Base-by-base conservation (phyloP, 2,329 filamentous ascomycete species). In the Aspergillus proliferans region DNA sequence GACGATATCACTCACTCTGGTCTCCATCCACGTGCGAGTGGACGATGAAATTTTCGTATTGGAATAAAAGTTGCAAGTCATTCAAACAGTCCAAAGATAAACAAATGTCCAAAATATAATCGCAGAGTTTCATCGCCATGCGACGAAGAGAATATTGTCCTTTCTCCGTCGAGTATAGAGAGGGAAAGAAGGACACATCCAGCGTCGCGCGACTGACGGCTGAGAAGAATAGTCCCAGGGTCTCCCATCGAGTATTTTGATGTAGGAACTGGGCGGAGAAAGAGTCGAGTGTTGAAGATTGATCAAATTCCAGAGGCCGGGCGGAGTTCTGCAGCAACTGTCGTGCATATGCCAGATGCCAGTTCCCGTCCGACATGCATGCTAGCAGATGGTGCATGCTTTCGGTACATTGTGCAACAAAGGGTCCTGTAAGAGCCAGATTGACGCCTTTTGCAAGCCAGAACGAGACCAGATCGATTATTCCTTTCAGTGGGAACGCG, bases 21-120 rank as follows among this genome's bases (percentile, higher is more conserved):
- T 74, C 72, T 7, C 73, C 72, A 50, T 73, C 64, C 1, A 73
- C 65, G 30, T 69, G 64, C 0, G 72, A 71, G 48, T 74, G 71
- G 1, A 72, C 56, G n/a, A 75, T 74, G 33, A 71, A 75, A 22
- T 73, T 74, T 47, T 76, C 73, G 43, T 75, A 76, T 47, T 76
- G 73, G 4, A 75, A 51, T 4, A 74, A 52, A 3, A 76, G 58
- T 47, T 76, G 73, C 22, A 76, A 53, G 53, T 76, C 71, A 47
- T 76, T 75, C 26, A 77, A 42, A 36, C 59, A 62, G 30, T 63
- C 61, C 24, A 64, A 47, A 3, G 59, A 61, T 6, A 70, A 58
- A 5, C 60, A 64, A 14, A 70, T 63, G 30, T 71, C 69, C n/a
- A 72, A 48, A 18, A 64, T 63, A 28, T 61, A 62, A 51, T 72